These are phyloP conservation scores for Cicer arietinum DNA, from an alignment of 306 rosid species.

Conservation along the genomic window DNA sequence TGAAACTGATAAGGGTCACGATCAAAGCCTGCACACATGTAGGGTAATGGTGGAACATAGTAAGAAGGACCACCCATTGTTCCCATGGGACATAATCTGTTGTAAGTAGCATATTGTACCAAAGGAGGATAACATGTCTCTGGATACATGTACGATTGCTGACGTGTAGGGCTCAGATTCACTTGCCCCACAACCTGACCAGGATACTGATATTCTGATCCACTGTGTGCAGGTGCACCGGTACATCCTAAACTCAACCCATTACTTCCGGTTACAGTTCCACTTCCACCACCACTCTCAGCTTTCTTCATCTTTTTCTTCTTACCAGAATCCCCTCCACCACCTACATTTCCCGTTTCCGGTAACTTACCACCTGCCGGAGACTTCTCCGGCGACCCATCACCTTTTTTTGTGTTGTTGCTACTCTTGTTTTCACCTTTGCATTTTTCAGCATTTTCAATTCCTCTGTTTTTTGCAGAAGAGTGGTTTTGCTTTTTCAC, in stretches of 20 bases:
- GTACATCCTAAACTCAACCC: constrained; percentile 28
- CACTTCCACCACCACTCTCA: constrained; percentile 17
- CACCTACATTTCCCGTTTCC: constrained; percentile 30
- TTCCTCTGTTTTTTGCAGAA: constrained; percentile 38
- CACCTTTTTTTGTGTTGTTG: constrained; percentile 36
- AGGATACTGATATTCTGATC: constrained; percentile 41
- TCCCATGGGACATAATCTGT: constrained; percentile 55
- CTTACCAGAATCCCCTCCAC: constrained; percentile 51
- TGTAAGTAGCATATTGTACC: constrained; percentile 46
- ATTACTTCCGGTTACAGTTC: constrained; percentile 30
- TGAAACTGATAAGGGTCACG: constrained; percentile 48
- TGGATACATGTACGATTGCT: constrained; percentile 46
- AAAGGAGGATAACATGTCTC: constrained; percentile 48
- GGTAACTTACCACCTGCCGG: constrained; percentile 35
- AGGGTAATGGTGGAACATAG: constrained; percentile 55
- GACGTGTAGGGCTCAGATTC: constrained; percentile 62
- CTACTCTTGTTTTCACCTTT: constrained; percentile 42
- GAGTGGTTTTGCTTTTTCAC: constrained; percentile 12
- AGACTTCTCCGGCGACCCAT: constrained; percentile 32
- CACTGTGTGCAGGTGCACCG: constrained; percentile 49
- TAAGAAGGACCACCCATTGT: constrained; percentile 51
- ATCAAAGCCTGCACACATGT: constrained; percentile 50
- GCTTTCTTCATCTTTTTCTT: constrained; percentile 66
- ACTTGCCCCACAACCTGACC: constrained; percentile 34
- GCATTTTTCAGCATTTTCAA: constrained; percentile 44